A percentile compares a stretch with the other conserved stretches of the same genome.
Evolutionary conservation across 2,329 filamentous ascomycete genomes (phyloP).

Genomic region (Penicillium glabrum): DNA sequence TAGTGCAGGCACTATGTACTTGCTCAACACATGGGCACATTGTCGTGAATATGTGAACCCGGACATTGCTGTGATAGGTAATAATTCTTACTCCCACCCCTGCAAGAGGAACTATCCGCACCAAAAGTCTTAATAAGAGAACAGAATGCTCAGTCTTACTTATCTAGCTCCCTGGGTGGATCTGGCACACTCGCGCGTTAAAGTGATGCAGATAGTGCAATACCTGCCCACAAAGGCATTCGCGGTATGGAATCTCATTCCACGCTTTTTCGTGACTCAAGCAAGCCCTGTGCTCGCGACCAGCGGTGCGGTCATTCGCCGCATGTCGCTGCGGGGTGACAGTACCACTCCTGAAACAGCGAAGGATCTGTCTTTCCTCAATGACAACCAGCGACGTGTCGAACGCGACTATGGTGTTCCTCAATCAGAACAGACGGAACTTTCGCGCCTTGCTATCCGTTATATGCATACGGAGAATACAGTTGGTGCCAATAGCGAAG

Average conservation of each 20-base stretch:
- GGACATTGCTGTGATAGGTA: constrained; percentile 16
- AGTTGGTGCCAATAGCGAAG: constrained; percentile 40
- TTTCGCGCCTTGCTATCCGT: constrained; percentile 10
- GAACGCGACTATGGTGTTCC: constrained; percentile 22
- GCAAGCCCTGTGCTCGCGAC: constrained; percentile 19
- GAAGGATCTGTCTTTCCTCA: constrained; percentile 1
- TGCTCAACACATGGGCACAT: constrained; percentile 38
- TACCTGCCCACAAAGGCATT: constrained; percentile 27
- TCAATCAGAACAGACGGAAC: constrained; percentile 11
- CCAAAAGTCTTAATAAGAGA: background rate
- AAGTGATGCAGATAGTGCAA: constrained; percentile 25
- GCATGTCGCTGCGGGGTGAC: constrained; percentile 3
- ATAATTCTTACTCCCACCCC: background rate
- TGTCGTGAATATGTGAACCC: constrained; percentile 13
- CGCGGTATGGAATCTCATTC: constrained; percentile 27
- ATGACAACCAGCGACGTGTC: constrained; percentile 15
- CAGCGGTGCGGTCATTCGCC: constrained; percentile 19
- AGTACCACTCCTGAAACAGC: background rate
- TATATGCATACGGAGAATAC: constrained; percentile 32
- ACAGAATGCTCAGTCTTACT: constrained; percentile 20
- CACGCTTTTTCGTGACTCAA: constrained; percentile 25
- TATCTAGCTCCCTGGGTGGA: constrained; percentile 45
- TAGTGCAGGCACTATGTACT: constrained; percentile 44
- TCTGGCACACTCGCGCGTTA: constrained; percentile 35
- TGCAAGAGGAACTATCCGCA: too few species aligned